phyloP scores from a whole-genome alignment of 169 alveolate genomes.

The Amoebophrya sp. region DNA sequence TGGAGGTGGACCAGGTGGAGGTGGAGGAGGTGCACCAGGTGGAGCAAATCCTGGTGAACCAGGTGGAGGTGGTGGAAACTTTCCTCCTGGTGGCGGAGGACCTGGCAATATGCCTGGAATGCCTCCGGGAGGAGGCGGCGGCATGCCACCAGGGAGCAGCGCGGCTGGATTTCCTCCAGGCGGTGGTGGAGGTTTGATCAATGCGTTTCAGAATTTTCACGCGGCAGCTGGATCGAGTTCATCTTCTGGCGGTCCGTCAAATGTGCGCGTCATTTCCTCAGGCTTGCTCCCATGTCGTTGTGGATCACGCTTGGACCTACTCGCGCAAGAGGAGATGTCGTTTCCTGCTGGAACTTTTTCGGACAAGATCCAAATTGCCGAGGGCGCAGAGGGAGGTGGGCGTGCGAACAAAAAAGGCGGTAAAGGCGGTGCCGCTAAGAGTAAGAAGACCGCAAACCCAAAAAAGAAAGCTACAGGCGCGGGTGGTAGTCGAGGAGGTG shows the following conservation, averaged over 20 bases:
- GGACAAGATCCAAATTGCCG: not conserved
- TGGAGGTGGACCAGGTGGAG: not conserved
- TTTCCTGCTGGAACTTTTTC: not conserved
- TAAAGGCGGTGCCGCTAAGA: not conserved
- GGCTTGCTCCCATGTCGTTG: not conserved
- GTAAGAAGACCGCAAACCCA: not conserved
- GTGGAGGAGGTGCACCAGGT: not conserved
- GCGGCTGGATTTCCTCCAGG: not conserved
- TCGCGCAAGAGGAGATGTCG: not conserved
- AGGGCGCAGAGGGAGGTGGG: not conserved
- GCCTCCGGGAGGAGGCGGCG: too few relatives aligned
- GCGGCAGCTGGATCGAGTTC: not conserved
- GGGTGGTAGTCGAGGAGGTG: not conserved
- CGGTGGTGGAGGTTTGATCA: not conserved
- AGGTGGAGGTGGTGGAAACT: not conserved
- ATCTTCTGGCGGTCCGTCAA: too few relatives aligned
- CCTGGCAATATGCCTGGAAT: too few relatives aligned
- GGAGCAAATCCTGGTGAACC: not conserved
- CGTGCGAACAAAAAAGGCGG: not conserved
- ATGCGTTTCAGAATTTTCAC: not conserved
- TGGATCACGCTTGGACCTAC: not conserved
- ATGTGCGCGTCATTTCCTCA: not conserved
- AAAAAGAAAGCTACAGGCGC: not conserved
- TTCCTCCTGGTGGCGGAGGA: not conserved
- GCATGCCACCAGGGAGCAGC: not conserved